Conservation (phyloP, 1,284 basidiomycete species). For the Vanrija sp. region DNA sequence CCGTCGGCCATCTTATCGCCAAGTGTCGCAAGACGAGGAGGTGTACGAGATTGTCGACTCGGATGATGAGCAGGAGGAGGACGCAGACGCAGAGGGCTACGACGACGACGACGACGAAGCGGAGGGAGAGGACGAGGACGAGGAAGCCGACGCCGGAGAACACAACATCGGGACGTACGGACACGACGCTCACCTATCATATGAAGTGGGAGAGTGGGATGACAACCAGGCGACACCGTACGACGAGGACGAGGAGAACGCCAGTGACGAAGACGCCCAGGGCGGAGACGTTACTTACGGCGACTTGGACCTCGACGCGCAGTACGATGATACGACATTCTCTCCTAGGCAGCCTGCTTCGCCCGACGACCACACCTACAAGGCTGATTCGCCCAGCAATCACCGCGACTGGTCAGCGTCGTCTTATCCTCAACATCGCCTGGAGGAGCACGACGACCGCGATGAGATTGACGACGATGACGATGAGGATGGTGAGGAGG, state of each 20-base stretch:
- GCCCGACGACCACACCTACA: no score
- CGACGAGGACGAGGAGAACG: constrained; percentile 1
- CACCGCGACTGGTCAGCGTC: no score
- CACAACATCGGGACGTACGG: not conserved
- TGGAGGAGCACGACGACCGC: not conserved
- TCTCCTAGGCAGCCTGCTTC: no score
- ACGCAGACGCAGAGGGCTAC: constrained; percentile 1
- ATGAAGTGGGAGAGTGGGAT: not conserved
- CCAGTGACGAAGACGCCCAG: not conserved
- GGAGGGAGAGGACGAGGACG: not conserved
- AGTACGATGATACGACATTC: no score
- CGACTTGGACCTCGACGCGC: no score
- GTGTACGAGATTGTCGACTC: constrained; percentile 3
- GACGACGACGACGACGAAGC: not conserved
- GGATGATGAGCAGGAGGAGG: constrained; percentile 8
- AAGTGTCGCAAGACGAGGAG: constrained; percentile 1
- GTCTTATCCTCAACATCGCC: no score
- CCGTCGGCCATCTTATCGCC: not conserved
- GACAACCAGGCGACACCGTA: constrained; percentile 4
- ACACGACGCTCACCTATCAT: no score
- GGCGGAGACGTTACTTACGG: not conserved
- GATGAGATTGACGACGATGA: constrained; percentile 5
- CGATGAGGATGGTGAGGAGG: not conserved
- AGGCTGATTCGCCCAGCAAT: no score
- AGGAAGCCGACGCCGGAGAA: not conserved